Conservation (phyloP, 2,329 filamentous ascomycete species). For the Clarireedia homoeocarpa region DNA sequence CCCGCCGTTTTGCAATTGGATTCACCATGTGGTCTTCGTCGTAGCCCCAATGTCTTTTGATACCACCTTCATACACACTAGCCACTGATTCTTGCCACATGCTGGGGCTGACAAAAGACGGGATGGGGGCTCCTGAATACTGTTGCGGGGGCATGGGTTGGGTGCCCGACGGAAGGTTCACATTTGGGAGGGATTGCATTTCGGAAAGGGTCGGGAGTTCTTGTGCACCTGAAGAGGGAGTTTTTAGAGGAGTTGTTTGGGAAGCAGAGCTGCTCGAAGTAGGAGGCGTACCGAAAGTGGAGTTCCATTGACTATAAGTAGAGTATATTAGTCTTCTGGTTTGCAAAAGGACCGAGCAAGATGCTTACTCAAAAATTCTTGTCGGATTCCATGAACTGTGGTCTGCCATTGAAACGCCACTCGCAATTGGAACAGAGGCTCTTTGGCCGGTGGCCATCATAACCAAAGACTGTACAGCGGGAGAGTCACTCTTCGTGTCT, state of each 20-base stretch:
- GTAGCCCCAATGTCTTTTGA: conserved; percentile 54
- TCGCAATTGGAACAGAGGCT: conserved; percentile 39
- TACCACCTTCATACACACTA: conserved; percentile 57
- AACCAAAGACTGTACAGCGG: conserved; percentile 61
- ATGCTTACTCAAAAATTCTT: conserved; percentile 79
- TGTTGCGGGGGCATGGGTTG: conserved; percentile 43
- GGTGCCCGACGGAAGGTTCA: conserved; percentile 36
- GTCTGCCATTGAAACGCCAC: conserved; percentile 41
- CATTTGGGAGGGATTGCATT: conserved; percentile 44
- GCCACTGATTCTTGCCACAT: conserved; percentile 70
- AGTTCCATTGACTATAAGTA: conserved; percentile 75
- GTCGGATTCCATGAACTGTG: conserved; percentile 74
- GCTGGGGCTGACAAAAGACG: conserved; percentile 57
- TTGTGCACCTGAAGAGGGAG: conserved; percentile 30
- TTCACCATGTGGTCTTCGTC: conserved; percentile 17
- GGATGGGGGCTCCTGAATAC: conserved; percentile 45
- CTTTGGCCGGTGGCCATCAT: conserved; percentile 54
- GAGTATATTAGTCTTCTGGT: conserved; percentile 22
- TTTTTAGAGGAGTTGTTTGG: conserved; percentile 31
- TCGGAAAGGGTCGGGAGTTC: conserved; percentile 40
- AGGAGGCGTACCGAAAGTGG: conserved; percentile 66
- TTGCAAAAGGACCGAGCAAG: background rate
- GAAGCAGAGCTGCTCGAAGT: conserved; percentile 28
- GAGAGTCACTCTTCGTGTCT: conserved; percentile 71
- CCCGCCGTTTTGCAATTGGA: conserved; percentile 7